Evolutionary conservation across 495 filamentous ascomycete genomes (phyloP), one percentile per base, ranked within the genome.

Genomic region (Penicillium robsamsonii): DNA sequence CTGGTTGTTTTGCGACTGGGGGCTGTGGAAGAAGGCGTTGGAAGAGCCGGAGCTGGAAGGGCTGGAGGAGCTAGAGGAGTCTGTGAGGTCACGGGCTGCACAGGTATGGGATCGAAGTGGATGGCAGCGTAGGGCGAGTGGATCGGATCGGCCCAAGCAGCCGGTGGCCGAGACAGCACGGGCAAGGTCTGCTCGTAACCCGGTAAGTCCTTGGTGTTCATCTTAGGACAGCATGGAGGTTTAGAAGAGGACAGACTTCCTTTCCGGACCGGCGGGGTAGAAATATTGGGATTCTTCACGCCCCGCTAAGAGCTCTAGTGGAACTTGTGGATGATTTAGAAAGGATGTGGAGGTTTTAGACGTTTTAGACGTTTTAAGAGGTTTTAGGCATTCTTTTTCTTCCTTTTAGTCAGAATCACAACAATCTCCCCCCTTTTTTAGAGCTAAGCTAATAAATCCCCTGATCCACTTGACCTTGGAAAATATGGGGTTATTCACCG

Each of bases 141-240:
- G 40, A 17, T 53, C n/a, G 57, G 55, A 53, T 61, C 57, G 46
- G 56, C 25, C 50, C 63, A 64, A 49, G 60, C 37, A 54, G 57
- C 56, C 24, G 62, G 45, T 15, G 64, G 49, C 47, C 64, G 59
- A 27, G 64, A 53, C 18, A 66, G 59, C 61, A 74, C 57, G 30
- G 70, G 71, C 35, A 71, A 50, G 27, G 59, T 57, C 31, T 70
- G 65, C 58, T 69, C 58, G 55, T 65, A 58, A 31, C 59, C 62
- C 25, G 58, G 30, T 25, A 59, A 66, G 38, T 69, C 64, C 64
- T 72, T 66, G 66, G 69, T 60, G 49, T 71, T 67, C 71, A 75
- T 75, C 49, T 54, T 58, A 22, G 29, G 24, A 11, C 17, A 20
- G 12, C 10, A 8, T 29, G 41, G 24, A 51, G 47, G 54, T 38